These are phyloP conservation scores for Aspergillus hiratsukae DNA, from an alignment of 2,329 filamentous ascomycete species.

Conservation along the genomic window DNA sequence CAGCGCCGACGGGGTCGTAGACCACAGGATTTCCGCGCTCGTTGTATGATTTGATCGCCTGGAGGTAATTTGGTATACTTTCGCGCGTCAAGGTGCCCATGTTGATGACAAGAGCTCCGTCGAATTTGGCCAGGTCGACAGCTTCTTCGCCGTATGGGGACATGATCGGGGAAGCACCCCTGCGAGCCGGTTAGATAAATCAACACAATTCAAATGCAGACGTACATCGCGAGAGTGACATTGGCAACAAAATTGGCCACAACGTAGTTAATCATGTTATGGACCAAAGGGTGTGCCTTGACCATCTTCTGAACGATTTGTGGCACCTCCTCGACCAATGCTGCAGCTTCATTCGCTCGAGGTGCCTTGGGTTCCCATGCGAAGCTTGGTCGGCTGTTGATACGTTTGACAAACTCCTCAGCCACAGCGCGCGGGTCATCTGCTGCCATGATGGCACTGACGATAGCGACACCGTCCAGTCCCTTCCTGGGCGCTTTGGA, in stretches of 20 bases:
- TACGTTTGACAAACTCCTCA: conserved; percentile 52
- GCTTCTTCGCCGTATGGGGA: conserved; percentile 82
- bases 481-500: conserved; percentile 53
- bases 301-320: conserved; percentile 58
- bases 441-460: conserved; percentile 80
- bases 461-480: conserved; percentile 79
- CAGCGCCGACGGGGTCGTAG: conserved; percentile 86
- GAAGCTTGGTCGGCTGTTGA: conserved; percentile 42
- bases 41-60: conserved; percentile 80
- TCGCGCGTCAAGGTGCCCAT: conserved; percentile 88
- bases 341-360: conserved; percentile 22
- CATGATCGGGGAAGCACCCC: conserved; percentile 89
- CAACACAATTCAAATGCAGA: not conserved
- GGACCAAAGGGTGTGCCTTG: conserved; percentile 65
- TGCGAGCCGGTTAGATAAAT: conserved; percentile 21
- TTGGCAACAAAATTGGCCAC: conserved; percentile 95
- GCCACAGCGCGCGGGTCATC: conserved; percentile 62
- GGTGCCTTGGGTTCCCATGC: conserved; percentile 26
- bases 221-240: conserved; percentile 68
- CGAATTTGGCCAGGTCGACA: conserved; percentile 68
- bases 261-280: conserved; percentile 97
- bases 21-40: conserved; percentile 68
- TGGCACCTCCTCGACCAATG: conserved; percentile 35
- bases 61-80: conserved; percentile 64
- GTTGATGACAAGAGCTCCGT: conserved; percentile 80